Evolutionary conservation across 2,329 filamentous ascomycete species (phyloP), one percentile per base, ranked within the genome.

Genomic region (Mycocentrospora acerina): DNA sequence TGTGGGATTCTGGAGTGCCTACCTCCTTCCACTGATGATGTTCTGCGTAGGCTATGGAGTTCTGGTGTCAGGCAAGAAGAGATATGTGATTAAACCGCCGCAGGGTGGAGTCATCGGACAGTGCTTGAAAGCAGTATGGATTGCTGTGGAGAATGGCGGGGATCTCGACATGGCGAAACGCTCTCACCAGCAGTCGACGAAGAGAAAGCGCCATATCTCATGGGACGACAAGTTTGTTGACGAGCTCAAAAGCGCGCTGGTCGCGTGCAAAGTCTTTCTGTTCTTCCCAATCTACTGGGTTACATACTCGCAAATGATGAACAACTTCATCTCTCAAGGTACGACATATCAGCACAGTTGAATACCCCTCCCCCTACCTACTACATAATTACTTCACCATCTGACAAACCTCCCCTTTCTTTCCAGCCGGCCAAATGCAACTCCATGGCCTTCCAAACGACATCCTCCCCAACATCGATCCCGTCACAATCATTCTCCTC

Each of bases 201-300:
- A 73, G 37, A 71, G 60, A 45, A 62, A 48, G 27, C 53, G 59
- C 11, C 62, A 66, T 40, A 57, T 66, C 3, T 70, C 74, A 0
- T 88, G 85, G 82, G 78, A 85, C 37, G 82, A 88, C 53, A 74
- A 77, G 51, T 89, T 88, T 51, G 71, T 89, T 33, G 83, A 86
- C 3, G 85, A 89, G 59, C 70, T 89, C 33, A 85, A 84, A 70
- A 81, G 82, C 27, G 78, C 78, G 2, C 61, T 82, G 8, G 58
- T 73, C 59, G 85, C 84, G 12, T 89, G 85, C 73, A 81, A 83
- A 53, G 83, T 88, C 37, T 88, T 88, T 35, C 39, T 66, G 14
- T 74, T 72, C 55, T 74, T 69, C 36, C 72, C 72, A 0, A 59
- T 75, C 24, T 74, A 73, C 51, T 74, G 71, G 71, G 56, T 72